Evolutionary conservation across 345 rosid species (phyloP).

Genomic region (Pistacia vera): DNA sequence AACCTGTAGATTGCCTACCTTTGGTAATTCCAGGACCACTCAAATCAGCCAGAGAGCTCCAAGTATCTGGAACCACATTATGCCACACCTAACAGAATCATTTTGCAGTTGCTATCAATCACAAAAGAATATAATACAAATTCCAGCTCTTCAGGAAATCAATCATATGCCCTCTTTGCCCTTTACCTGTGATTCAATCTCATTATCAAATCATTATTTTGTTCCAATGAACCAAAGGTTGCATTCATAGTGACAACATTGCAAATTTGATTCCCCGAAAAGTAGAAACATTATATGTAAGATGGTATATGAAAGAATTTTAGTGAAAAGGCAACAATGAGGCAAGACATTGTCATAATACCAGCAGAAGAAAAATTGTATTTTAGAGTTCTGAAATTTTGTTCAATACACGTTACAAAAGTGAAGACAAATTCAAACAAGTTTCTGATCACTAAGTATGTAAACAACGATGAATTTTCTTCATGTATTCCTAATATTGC

Average conservation of each 20-base stretch:
- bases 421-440: neutral
- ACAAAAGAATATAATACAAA: neutral
- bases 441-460: neutral
- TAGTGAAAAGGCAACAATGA: neutral
- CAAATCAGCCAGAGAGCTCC: neutral
- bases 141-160: neutral
- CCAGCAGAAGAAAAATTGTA: neutral
- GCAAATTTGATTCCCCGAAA: neutral
- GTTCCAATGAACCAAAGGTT: neutral
- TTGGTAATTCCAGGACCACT: neutral
- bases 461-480: conserved; percentile 9
- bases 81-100: neutral
- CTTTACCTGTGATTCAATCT: neutral
- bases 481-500: neutral
- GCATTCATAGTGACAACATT: neutral
- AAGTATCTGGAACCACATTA: neutral
- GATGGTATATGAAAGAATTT: neutral
- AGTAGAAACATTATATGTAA: neutral
- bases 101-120: neutral
- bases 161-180: neutral
- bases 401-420: neutral
- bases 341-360: too few species aligned
- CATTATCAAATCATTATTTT: neutral
- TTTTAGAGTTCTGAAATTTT: conserved; percentile 3
- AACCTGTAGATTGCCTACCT: neutral